Percentiles rank a stretch among this genome's conserved stretches.
Evolutionary conservation across 805 yeast species (phyloP).

Genomic region (Kodamaea fukazawae): DNA sequence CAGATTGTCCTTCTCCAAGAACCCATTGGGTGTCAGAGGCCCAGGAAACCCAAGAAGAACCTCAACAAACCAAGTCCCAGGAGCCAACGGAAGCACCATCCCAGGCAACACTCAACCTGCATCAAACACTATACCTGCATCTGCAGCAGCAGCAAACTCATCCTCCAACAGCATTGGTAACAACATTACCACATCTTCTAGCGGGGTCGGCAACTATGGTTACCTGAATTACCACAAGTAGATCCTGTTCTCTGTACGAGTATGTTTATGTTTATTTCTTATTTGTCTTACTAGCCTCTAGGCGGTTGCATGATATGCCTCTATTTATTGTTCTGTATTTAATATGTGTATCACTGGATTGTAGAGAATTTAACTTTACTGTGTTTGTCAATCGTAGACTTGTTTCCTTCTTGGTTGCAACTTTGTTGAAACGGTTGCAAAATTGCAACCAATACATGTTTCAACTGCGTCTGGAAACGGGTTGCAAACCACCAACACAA

Average conservation of each 20-base stretch:
- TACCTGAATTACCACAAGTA: conserved; percentile 32
- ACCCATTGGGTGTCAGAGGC: conserved; percentile 95
- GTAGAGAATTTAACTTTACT: too few relatives aligned
- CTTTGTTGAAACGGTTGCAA: too few relatives aligned
- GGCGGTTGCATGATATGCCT: conserved; percentile 3
- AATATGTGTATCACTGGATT: conserved; percentile 1
- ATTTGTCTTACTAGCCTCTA: too few relatives aligned
- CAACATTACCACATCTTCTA: conserved; percentile 7
- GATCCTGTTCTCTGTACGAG: too few relatives aligned
- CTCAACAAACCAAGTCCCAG: conserved; percentile 26
- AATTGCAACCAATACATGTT: too few relatives aligned
- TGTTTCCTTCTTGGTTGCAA: too few relatives aligned
- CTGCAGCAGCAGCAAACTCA: conserved; percentile 12
- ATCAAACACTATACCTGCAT: not conserved
- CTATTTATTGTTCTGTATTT: conserved; percentile 7
- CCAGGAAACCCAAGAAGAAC: conserved; percentile 45
- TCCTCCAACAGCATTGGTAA: conserved; percentile 5
- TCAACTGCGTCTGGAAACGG: too few relatives aligned
- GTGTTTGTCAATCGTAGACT: too few relatives aligned
- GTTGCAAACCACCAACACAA: too few relatives aligned
- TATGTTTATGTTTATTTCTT: too few relatives aligned
- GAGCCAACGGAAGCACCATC: conserved; percentile 11
- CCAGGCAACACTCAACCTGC: conserved; percentile 10
- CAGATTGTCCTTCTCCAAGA: conserved; percentile 88
- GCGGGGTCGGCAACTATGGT: conserved; percentile 35